Conservation (phyloP, 768 basidiomycete species). For the Podaxis carcinomalis region DNA sequence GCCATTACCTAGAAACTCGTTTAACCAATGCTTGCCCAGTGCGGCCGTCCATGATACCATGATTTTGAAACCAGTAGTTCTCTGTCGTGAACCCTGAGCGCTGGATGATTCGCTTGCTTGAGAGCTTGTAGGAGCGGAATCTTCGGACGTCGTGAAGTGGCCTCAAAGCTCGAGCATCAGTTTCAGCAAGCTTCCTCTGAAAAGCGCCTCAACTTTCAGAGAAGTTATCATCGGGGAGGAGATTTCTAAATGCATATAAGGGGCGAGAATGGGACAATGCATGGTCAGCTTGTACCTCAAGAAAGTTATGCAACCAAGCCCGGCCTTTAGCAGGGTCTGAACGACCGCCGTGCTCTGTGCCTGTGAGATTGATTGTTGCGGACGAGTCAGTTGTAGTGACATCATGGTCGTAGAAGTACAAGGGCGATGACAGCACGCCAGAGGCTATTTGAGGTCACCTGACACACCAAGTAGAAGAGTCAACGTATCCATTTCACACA, state of each 20-base stretch:
- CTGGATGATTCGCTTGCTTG: constrained; percentile 27
- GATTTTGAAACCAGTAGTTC: constrained; percentile 64
- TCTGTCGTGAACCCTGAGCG: constrained; percentile 26
- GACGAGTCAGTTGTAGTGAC: constrained; percentile 27
- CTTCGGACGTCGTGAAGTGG: constrained; percentile 50
- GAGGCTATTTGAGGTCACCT: constrained; percentile 13
- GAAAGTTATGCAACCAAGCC: constrained; percentile 74
- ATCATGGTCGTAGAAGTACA: constrained; percentile 2
- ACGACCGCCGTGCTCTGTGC: constrained; percentile 66
- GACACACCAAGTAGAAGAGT: constrained; percentile 1
- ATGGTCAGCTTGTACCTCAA: constrained; percentile 43
- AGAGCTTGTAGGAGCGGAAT: constrained; percentile 30
- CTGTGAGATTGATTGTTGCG: constrained; percentile 42
- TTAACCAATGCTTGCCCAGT: background rate
- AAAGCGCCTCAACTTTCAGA: constrained; percentile 42
- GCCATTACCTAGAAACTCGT: constrained; percentile 45
- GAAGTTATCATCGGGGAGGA: constrained; percentile 80
- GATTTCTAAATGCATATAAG: constrained; percentile 40
- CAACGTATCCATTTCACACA: too few relatives aligned
- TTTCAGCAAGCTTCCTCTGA: background rate
- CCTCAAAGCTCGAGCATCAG: constrained; percentile 28
- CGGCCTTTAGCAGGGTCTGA: constrained; percentile 68
- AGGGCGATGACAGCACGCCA: background rate
- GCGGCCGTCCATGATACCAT: constrained; percentile 34
- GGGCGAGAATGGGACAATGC: background rate